Conservation (phyloP, 192 early-diverging fungal species). For the Entomortierella parvispora region DNA sequence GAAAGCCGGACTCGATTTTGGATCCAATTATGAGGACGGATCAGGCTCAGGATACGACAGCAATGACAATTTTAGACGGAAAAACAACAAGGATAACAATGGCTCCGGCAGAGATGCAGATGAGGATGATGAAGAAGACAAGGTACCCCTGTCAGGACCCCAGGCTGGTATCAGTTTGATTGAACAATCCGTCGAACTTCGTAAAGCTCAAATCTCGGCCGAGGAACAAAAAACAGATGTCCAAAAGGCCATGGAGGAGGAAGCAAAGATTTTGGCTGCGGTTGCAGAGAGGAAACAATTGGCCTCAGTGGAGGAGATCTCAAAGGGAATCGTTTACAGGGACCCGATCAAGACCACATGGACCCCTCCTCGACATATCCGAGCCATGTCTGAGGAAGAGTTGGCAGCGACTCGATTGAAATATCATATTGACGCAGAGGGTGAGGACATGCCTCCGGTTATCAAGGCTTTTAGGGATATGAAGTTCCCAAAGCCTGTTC, state of each 20-base stretch:
- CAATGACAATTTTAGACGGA: slow-evolving; percentile 36
- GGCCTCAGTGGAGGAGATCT: slow-evolving; percentile 86
- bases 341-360: slow-evolving; percentile 89
- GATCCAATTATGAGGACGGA: slow-evolving; percentile 13
- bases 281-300: slow-evolving; percentile 83
- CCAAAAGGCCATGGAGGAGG: slow-evolving; percentile 86
- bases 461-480: slow-evolving; percentile 86
- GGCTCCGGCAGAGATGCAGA: slow-evolving; percentile 45
- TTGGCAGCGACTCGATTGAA: slow-evolving; percentile 74
- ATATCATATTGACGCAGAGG: slow-evolving; percentile 91
- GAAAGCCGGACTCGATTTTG: slow-evolving; percentile 34
- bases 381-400: slow-evolving; percentile 62
- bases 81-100: slow-evolving; percentile 47
- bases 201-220: slow-evolving; percentile 55
- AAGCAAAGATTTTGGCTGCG: slow-evolving; percentile 83
- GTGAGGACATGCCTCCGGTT: slow-evolving; percentile 85
- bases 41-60: slow-evolving; percentile 3
- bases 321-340: slow-evolving; percentile 86
- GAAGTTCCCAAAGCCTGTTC: slow-evolving; percentile 83
- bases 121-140: slow-evolving; percentile 56
- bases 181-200: slow-evolving; percentile 84
- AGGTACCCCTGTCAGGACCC: slow-evolving; percentile 59
- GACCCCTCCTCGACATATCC: slow-evolving; percentile 81
- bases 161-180: slow-evolving; percentile 78
- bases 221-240: slow-evolving; percentile 74